Percentiles rank a stretch among this genome's conserved stretches.
These are phyloP conservation scores for Neonectria coccinea DNA, from an alignment of 2,329 filamentous ascomycete genomes.

Conservation along the genomic window DNA sequence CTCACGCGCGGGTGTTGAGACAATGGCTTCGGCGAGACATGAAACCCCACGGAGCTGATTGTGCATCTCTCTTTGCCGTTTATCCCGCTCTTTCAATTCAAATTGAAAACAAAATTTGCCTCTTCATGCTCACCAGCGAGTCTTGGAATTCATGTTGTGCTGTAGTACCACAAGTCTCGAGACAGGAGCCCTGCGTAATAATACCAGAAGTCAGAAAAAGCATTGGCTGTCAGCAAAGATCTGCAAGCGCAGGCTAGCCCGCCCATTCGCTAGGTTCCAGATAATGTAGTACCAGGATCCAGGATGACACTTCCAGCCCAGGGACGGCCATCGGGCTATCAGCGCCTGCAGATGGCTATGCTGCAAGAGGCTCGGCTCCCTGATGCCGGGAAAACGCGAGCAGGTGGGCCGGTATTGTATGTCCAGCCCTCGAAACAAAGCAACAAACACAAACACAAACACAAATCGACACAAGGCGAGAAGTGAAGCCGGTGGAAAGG, in stretches of 20 bases:
- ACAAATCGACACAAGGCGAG: slow-evolving; percentile 13
- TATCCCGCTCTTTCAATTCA: slow-evolving; percentile 5
- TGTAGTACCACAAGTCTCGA: slow-evolving; percentile 11
- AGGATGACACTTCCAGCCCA: slow-evolving; percentile 11
- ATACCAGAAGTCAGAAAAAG: slow-evolving; percentile 14
- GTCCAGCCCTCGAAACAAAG: slow-evolving; percentile 32
- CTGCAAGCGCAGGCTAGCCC: slow-evolving; percentile 22
- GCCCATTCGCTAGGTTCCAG: slow-evolving; percentile 31
- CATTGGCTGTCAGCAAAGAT: slow-evolving; percentile 32
- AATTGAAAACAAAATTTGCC: background rate
- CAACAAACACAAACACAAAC: slow-evolving; percentile 17
- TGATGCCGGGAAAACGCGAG: slow-evolving; percentile 22
- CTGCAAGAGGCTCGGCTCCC: slow-evolving; percentile 23
- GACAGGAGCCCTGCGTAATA: slow-evolving; percentile 18
- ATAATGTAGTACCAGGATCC: slow-evolving; percentile 35
- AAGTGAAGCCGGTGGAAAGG: slow-evolving; percentile 5
- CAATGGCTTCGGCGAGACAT: slow-evolving; percentile 22
- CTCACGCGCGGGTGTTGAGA: slow-evolving; percentile 32
- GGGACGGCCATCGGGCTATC: slow-evolving; percentile 6
- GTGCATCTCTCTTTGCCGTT: background rate
- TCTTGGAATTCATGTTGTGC: background rate
- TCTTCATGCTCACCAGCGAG: slow-evolving; percentile 4
- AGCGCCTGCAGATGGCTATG: slow-evolving; percentile 1
- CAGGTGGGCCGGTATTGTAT: slow-evolving; percentile 21
- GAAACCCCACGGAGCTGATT: slow-evolving; percentile 14